Evolutionary conservation across 192 early-diverging fungal genomes (phyloP).

Genomic region (Phlyctochytrium bullatum): DNA sequence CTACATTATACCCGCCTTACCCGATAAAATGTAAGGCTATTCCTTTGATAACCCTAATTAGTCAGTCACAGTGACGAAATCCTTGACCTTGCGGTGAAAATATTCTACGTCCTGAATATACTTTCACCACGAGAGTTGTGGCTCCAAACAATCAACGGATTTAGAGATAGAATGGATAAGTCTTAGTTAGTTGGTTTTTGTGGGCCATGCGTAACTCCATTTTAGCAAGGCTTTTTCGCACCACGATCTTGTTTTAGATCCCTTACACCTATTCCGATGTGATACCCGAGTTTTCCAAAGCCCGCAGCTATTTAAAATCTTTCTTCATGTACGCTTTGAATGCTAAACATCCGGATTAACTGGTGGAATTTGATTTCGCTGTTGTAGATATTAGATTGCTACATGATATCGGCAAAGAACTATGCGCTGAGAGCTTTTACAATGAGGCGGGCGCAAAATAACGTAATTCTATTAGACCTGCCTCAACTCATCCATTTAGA

Average conservation of each 20-base stretch:
- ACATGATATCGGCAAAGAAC: slow-evolving; percentile 15
- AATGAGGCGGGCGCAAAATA: slow-evolving; percentile 6
- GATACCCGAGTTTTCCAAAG: slow-evolving; percentile 14
- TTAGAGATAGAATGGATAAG: slow-evolving; percentile 8
- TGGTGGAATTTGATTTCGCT: no score
- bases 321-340: slow-evolving; percentile 23
- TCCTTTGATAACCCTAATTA: no score
- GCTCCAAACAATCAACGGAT: slow-evolving; percentile 16
- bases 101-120: slow-evolving; percentile 17
- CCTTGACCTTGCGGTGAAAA: no score
- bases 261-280: slow-evolving; percentile 17
- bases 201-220: neutral
- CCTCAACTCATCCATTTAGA: neutral
- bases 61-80: no score
- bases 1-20: no score
- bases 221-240: neutral
- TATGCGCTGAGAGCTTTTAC: slow-evolving; percentile 12
- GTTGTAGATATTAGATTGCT: slow-evolving; percentile 28
- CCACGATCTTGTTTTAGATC: slow-evolving; percentile 12
- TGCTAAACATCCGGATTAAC: no score
- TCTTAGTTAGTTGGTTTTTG: neutral
- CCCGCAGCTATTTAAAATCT: slow-evolving; percentile 10
- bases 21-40: no score
- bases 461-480: slow-evolving; percentile 1
- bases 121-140: slow-evolving; percentile 24